phyloP scores from a whole-genome alignment of 768 basidiomycete species.

The Psilocybe tampanensis region DNA sequence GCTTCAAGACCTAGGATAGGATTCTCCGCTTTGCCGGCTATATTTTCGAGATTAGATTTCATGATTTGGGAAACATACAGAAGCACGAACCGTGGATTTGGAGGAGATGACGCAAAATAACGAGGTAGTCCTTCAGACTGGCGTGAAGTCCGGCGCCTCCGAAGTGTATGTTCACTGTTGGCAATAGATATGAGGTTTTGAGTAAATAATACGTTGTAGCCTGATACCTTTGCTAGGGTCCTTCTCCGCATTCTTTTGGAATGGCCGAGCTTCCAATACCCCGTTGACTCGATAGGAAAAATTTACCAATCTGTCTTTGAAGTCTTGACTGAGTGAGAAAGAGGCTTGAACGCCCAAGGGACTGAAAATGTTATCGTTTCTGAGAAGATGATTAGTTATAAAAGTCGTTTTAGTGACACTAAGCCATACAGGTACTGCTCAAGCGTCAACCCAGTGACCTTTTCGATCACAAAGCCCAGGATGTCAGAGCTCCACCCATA shows the following conservation, averaged over 20 bases:
- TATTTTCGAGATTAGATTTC: not conserved
- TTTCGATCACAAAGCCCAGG: slow-evolving; percentile 32
- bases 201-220: not conserved
- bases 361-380: slow-evolving; percentile 31
- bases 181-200: not conserved
- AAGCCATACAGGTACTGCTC: slow-evolving; percentile 28
- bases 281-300: slow-evolving; percentile 25
- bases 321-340: slow-evolving; percentile 29
- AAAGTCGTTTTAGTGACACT: not conserved
- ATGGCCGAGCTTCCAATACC: slow-evolving; percentile 19
- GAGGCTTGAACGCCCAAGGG: slow-evolving; percentile 30
- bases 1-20: slow-evolving; percentile 19
- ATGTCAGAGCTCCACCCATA: slow-evolving; percentile 34
- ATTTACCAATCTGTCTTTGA: slow-evolving; percentile 18
- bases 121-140: slow-evolving; percentile 28
- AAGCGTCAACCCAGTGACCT: slow-evolving; percentile 26
- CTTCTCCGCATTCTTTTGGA: slow-evolving; percentile 15
- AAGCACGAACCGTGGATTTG: slow-evolving; percentile 25
- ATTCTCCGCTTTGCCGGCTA: slow-evolving; percentile 16
- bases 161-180: slow-evolving; percentile 22
- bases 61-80: not conserved
- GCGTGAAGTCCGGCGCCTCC: slow-evolving; percentile 28
- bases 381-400: slow-evolving; percentile 1
- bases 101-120: slow-evolving; percentile 29
- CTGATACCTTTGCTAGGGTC: slow-evolving; percentile 29